Percentiles rank a stretch among this genome's conserved stretches.
Conservation (phyloP, 495 filamentous ascomycete species). For the Pyrenula massariospora region DNA sequence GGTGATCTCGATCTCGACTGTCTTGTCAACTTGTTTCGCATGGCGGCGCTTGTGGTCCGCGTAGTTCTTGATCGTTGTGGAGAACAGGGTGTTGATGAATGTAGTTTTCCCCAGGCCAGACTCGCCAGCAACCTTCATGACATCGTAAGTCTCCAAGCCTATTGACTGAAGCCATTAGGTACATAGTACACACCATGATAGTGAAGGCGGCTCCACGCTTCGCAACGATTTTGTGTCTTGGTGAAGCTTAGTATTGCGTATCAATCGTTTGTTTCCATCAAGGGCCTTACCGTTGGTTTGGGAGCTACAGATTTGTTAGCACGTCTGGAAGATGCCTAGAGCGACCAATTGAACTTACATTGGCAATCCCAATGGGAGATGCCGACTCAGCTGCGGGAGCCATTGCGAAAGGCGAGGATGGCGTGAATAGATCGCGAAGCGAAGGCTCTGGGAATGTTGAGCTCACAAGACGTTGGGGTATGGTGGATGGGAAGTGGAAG, state of each 20-base stretch:
- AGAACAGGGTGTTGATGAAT: constrained; percentile 99
- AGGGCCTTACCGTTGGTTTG: constrained; percentile 66
- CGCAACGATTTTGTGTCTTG: constrained; percentile 96
- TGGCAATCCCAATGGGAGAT: constrained; percentile 98
- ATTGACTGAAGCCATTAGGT: constrained; percentile 3
- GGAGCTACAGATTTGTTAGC: constrained; percentile 40
- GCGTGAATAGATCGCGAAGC: background rate
- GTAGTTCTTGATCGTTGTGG: constrained; percentile 99
- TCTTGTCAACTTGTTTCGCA: constrained; percentile 98
- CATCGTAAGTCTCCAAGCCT: constrained; percentile 17
- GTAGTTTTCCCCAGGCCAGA: constrained; percentile 98
- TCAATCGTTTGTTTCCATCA: background rate
- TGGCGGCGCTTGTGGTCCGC: constrained; percentile 97
- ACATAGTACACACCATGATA: constrained; percentile 82
- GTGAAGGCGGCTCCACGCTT: constrained; percentile 98
- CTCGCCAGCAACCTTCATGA: constrained; percentile 83
- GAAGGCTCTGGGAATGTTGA: background rate
- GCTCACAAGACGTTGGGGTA: background rate
- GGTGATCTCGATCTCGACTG: constrained; percentile 98
- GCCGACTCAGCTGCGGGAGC: constrained; percentile 69
- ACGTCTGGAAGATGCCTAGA: background rate
- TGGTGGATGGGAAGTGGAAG: background rate
- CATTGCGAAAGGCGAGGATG: constrained; percentile 41
- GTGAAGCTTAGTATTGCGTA: constrained; percentile 15
- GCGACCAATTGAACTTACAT: constrained; percentile 43